These are phyloP conservation scores for Leccinum longicurvipes DNA, from an alignment of 768 basidiomycete species.

Conservation along the genomic window DNA sequence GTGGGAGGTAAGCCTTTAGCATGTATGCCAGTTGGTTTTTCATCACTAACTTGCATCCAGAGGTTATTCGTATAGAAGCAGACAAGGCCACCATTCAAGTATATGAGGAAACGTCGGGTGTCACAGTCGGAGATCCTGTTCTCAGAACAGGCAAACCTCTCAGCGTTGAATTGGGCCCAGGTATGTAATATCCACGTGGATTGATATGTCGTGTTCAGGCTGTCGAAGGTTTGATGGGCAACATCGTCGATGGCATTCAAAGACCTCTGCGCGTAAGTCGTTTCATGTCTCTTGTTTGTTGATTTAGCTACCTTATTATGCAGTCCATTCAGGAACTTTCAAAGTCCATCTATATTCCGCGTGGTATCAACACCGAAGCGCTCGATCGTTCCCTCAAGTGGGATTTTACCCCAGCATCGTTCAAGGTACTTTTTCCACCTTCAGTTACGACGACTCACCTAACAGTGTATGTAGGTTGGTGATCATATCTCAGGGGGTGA, in stretches of 20 bases:
- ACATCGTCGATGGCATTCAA: constrained; percentile 98
- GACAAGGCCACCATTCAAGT: constrained; percentile 99
- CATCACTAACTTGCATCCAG: constrained; percentile 40
- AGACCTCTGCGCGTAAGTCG: constrained; percentile 77
- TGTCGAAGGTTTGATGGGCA: constrained; percentile 87
- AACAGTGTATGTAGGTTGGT: constrained; percentile 57
- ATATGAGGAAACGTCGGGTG: constrained; percentile 98
- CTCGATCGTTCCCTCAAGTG: constrained; percentile 85
- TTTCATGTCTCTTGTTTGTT: not conserved
- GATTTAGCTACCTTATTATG: constrained; percentile 7
- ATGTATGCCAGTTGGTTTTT: not conserved
- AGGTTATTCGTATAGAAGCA: constrained; percentile 98
- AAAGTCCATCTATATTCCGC: constrained; percentile 98
- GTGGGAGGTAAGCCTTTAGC: constrained; percentile 72
- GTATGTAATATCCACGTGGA: constrained; percentile 40
- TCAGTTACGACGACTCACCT: constrained; percentile 5
- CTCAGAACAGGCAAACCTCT: constrained; percentile 96
- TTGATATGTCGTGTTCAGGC: constrained; percentile 1
- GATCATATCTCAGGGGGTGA: constrained; percentile 98
- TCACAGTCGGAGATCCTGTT: constrained; percentile 98
- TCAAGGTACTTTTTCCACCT: constrained; percentile 50
- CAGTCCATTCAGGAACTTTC: constrained; percentile 93
- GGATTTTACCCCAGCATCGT: constrained; percentile 88
- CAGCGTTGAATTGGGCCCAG: constrained; percentile 96
- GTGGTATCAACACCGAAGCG: constrained; percentile 96